These are phyloP conservation scores for Xanthoceras sorbifolium DNA, from an alignment of 345 rosid genomes.

Conservation along the genomic window DNA sequence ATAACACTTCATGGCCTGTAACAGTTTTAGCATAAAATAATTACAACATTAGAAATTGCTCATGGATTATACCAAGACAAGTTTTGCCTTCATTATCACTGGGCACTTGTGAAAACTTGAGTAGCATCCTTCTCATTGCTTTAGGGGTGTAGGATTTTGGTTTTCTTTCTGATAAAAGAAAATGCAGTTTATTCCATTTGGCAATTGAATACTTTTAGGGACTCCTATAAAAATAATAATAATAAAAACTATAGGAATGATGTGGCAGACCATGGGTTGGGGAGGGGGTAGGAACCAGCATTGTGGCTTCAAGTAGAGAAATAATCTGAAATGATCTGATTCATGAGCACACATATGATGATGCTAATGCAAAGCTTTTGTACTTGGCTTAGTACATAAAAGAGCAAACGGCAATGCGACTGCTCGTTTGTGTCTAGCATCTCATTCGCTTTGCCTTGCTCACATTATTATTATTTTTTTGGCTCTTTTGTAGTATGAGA, in stretches of 20 bases:
- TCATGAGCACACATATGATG: not conserved
- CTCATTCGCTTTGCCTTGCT: not conserved
- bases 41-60: not conserved
- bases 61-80: not conserved
- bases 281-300: not conserved
- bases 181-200: not conserved
- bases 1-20: not conserved
- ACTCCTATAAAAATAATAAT: not conserved
- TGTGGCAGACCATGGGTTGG: not conserved
- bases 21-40: not conserved
- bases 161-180: not conserved
- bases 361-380: not conserved
- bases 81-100: not conserved
- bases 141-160: not conserved
- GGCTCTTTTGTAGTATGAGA: not conserved
- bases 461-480: not conserved
- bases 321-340: not conserved
- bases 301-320: not conserved
- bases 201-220: not conserved
- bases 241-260: not conserved
- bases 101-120: not conserved
- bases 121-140: not conserved
- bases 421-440: not conserved
- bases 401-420: not conserved
- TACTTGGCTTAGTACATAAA: not conserved